These are phyloP conservation scores for Colletotrichum higginsianum DNA, from an alignment of 2,329 filamentous ascomycete genomes.

Conservation along the genomic window DNA sequence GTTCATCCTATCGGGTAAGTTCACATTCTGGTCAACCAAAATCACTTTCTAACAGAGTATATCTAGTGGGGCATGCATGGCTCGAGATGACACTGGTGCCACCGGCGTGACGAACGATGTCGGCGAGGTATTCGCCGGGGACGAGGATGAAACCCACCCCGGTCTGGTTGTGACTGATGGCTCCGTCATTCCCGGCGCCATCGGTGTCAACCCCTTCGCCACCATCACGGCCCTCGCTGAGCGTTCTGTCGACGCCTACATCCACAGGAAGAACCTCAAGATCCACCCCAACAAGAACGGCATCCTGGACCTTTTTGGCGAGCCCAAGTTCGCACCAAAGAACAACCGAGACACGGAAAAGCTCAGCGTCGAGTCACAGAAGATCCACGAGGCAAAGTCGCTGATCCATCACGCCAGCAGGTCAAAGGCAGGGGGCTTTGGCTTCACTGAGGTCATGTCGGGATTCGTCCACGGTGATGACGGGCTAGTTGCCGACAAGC, in stretches of 20 bases:
- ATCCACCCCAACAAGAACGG: slow-evolving; percentile 64
- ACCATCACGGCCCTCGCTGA: slow-evolving; percentile 80
- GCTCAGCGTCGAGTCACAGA: slow-evolving; percentile 53
- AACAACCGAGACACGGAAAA: slow-evolving; percentile 42
- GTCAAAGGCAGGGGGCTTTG: slow-evolving; percentile 65
- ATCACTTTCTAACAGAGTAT: slow-evolving; percentile 41
- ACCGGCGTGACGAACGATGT: slow-evolving; percentile 74
- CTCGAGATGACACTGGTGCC: slow-evolving; percentile 68
- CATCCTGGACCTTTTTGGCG: slow-evolving; percentile 68
- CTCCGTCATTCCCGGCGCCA: slow-evolving; percentile 72
- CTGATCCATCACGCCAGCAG: slow-evolving; percentile 60
- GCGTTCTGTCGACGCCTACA: slow-evolving; percentile 69
- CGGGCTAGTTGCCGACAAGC: slow-evolving; percentile 59
- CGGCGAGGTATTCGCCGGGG: slow-evolving; percentile 72
- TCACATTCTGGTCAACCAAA: slow-evolving; percentile 6
- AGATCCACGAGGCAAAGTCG: slow-evolving; percentile 54
- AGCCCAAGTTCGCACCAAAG: slow-evolving; percentile 55
- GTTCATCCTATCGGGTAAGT: slow-evolving; percentile 75
- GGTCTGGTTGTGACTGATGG: slow-evolving; percentile 76
- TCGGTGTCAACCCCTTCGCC: slow-evolving; percentile 78
- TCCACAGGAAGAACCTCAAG: slow-evolving; percentile 55
- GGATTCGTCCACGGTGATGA: slow-evolving; percentile 69
- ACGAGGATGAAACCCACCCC: slow-evolving; percentile 63
- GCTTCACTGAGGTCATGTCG: slow-evolving; percentile 76
- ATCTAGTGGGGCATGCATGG: slow-evolving; percentile 73